These are phyloP conservation scores for Torrubiella hemipterigena DNA, from an alignment of 2,329 filamentous ascomycete species.

Conservation along the genomic window DNA sequence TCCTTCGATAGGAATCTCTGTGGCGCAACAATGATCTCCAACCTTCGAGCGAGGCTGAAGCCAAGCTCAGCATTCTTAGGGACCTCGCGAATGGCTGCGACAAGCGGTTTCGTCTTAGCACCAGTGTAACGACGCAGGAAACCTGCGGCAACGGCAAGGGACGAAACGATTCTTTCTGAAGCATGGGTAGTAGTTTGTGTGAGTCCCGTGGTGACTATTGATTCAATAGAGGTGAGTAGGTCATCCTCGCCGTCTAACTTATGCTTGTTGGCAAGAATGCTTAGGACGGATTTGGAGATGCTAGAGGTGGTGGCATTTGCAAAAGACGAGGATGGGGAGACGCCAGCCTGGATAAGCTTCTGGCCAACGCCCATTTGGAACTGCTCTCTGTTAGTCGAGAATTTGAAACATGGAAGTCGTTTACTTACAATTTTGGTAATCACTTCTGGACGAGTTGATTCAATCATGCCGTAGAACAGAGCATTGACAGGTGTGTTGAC, in stretches of 20 bases:
- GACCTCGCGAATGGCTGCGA: slow-evolving; percentile 22
- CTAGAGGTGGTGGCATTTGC: too few relatives aligned
- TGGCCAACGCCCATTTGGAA: slow-evolving; percentile 23
- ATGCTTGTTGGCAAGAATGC: slow-evolving; percentile 32
- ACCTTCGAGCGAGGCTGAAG: slow-evolving; percentile 25
- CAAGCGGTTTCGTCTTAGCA: slow-evolving; percentile 18
- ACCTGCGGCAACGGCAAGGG: slow-evolving; percentile 24
- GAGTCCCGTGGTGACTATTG: slow-evolving; percentile 12
- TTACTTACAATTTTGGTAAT: slow-evolving; percentile 22
- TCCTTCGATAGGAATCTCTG: slow-evolving; percentile 25
- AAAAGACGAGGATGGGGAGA: too few relatives aligned
- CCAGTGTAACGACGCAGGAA: slow-evolving; percentile 25
- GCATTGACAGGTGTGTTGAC: slow-evolving; percentile 16
- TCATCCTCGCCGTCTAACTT: slow-evolving; percentile 19
- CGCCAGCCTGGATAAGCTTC: too few relatives aligned
- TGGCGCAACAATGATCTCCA: slow-evolving; percentile 29
- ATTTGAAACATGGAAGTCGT: neutral
- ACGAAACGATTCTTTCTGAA: slow-evolving; percentile 16
- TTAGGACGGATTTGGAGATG: slow-evolving; percentile 21
- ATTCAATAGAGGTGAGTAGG: slow-evolving; percentile 16
- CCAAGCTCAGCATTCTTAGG: slow-evolving; percentile 21
- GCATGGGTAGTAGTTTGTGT: neutral
- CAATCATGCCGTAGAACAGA: slow-evolving; percentile 26
- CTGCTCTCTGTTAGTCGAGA: slow-evolving; percentile 13
- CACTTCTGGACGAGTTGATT: slow-evolving; percentile 20